These are phyloP conservation scores for Aspergillus terreus DNA, from an alignment of 2,329 filamentous ascomycete species.

Conservation along the genomic window DNA sequence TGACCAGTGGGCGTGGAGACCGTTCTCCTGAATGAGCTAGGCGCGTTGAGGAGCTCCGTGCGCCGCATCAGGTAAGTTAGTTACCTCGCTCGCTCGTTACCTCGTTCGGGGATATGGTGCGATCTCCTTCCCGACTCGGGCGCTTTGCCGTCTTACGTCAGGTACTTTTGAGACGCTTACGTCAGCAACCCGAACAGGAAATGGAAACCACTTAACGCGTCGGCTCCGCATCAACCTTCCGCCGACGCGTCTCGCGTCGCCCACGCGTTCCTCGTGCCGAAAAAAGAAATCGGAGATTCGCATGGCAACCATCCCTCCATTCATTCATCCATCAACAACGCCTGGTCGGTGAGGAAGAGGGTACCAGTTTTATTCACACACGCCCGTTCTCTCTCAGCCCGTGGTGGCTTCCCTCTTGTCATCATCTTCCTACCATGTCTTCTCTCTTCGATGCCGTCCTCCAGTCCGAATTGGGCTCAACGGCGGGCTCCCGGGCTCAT, in stretches of 20 bases:
- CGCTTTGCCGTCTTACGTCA: conserved; percentile 4
- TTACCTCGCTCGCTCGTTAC: neutral
- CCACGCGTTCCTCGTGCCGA: conserved; percentile 17
- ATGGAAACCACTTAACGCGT: conserved; percentile 36
- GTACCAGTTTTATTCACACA: no score
- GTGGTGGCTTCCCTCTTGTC: no score
- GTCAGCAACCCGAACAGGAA: neutral
- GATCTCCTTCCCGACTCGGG: neutral
- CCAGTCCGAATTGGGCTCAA: conserved; percentile 40
- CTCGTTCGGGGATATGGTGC: neutral
- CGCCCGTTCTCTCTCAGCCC: no score
- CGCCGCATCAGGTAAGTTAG: neutral
- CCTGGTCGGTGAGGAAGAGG: neutral
- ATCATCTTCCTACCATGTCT: conserved; percentile 30
- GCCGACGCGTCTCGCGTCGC: conserved; percentile 27
- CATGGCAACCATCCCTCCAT: neutral
- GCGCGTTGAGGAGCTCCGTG: neutral
- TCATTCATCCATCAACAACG: conserved; percentile 7
- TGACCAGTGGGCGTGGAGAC: conserved; percentile 10
- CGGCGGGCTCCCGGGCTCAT: conserved; percentile 26
- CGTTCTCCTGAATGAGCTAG: conserved; percentile 11
- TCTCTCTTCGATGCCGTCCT: conserved; percentile 40
- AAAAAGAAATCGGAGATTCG: conserved; percentile 4
- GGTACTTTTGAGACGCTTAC: neutral
- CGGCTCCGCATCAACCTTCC: conserved; percentile 12